phyloP scores from a whole-genome alignment of 2,329 filamentous ascomycete species.

The Beauveria bassiana region DNA sequence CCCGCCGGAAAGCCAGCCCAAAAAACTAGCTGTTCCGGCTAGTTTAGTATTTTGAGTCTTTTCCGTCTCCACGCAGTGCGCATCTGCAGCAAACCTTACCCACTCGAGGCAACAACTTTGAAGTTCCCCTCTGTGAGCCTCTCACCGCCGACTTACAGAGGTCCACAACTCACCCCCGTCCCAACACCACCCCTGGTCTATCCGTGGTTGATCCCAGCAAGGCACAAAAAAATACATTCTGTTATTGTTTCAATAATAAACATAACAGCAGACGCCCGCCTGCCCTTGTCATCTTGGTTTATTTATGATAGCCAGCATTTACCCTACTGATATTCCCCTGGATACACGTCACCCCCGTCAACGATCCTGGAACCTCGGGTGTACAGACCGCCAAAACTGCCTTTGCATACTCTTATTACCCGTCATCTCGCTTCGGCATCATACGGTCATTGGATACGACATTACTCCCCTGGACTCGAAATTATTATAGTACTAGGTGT shows the following conservation, averaged over 20 bases:
- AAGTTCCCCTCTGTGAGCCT: neutral
- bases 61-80: neutral
- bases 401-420: neutral
- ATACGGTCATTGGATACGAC: neutral
- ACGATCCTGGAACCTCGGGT: constrained; percentile 8
- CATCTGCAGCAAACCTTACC: constrained; percentile 10
- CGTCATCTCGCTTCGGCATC: neutral
- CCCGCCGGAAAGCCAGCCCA: neutral
- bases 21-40: neutral
- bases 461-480: constrained; percentile 2
- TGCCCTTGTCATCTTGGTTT: neutral
- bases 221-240: neutral
- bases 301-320: neutral
- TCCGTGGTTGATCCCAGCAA: neutral
- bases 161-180: constrained; percentile 9
- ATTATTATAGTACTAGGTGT: neutral
- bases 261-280: neutral
- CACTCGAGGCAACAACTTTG: neutral
- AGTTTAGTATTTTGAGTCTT: neutral
- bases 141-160: constrained; percentile 9
- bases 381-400: constrained; percentile 6
- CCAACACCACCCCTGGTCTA: constrained; percentile 6
- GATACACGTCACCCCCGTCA: neutral
- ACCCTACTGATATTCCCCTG: neutral
- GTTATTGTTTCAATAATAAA: constrained; percentile 5